Conservation (phyloP, 805 yeast genomes). For the Starmerella geochares region DNA sequence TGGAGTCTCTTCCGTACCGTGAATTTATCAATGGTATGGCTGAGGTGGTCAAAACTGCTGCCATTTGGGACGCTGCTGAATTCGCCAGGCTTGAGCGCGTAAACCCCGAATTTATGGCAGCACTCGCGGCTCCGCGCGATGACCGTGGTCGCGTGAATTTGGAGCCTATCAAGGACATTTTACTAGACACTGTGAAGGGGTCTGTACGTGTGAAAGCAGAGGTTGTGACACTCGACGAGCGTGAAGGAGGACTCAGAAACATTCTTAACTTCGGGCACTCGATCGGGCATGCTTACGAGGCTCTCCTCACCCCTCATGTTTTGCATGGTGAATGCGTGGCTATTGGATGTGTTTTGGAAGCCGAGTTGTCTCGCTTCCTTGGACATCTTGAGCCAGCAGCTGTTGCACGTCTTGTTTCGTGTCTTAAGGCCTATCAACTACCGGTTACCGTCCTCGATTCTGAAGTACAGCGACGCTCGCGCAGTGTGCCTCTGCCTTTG, state of each 20-base stretch:
- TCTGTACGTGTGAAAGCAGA: conserved; percentile 86
- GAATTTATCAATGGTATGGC: conserved; percentile 98
- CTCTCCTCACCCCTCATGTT: conserved; percentile 91
- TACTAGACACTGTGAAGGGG: conserved; percentile 68
- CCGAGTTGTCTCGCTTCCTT: conserved; percentile 84
- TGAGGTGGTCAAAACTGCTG: conserved; percentile 95
- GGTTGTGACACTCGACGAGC: conserved; percentile 87
- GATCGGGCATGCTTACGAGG: conserved; percentile 97
- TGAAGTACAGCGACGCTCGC: conserved; percentile 56
- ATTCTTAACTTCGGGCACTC: conserved; percentile 91
- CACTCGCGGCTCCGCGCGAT: conserved; percentile 43
- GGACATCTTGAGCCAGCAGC: conserved; percentile 87
- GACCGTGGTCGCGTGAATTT: conserved; percentile 49
- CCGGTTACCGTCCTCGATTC: conserved; percentile 73
- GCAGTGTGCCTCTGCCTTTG: conserved; percentile 63
- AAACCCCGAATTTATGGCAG: conserved; percentile 56
- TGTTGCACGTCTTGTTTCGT: conserved; percentile 77
- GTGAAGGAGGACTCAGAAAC: conserved; percentile 89
- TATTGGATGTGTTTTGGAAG: conserved; percentile 89
- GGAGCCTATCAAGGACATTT: conserved; percentile 56
- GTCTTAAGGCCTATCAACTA: conserved; percentile 73
- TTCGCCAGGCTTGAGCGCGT: conserved; percentile 74
- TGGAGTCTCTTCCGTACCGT: conserved; percentile 79
- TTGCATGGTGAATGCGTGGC: conserved; percentile 98
- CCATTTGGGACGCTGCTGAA: conserved; percentile 89